Conservation (phyloP, 495 filamentous ascomycete species). For the Corynascus novoguineensis region DNA sequence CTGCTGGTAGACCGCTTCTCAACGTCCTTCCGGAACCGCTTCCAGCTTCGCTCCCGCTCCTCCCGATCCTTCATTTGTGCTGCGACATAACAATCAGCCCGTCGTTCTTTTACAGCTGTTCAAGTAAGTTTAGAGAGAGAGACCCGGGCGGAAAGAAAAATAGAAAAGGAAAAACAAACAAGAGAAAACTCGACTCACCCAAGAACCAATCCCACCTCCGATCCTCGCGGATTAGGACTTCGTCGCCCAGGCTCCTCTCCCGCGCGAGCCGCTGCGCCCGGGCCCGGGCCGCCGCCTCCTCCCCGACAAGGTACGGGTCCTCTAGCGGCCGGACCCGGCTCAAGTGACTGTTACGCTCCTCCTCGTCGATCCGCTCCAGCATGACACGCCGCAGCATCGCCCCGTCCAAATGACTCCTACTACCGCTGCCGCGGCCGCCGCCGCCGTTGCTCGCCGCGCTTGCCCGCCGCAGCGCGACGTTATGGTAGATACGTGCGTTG, state of each 20-base stretch:
- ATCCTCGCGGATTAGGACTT: slow-evolving; percentile 42
- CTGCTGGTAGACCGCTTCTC: slow-evolving; percentile 25
- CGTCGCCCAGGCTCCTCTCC: slow-evolving; percentile 42
- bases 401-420: slow-evolving; percentile 13
- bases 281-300: slow-evolving; percentile 44
- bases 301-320: slow-evolving; percentile 50
- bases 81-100: slow-evolving; percentile 9
- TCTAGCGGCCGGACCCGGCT: slow-evolving; percentile 43
- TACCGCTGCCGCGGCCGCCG: not conserved
- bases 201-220: slow-evolving; percentile 47
- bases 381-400: slow-evolving; percentile 24
- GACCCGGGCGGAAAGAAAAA: slow-evolving; percentile 1
- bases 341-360: slow-evolving; percentile 31
- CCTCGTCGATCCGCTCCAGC: slow-evolving; percentile 34
- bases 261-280: slow-evolving; percentile 40
- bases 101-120: not conserved
- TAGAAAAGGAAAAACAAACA: not conserved
- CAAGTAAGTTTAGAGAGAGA: too few species aligned
- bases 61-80: slow-evolving; percentile 46
- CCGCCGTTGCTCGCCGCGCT: slow-evolving; percentile 20
- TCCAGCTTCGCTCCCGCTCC: slow-evolving; percentile 44
- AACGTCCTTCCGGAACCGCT: slow-evolving; percentile 32
- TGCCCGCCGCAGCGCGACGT: slow-evolving; percentile 44
- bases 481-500: slow-evolving; percentile 44
- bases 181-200: slow-evolving; percentile 24